phyloP scores from a whole-genome alignment of 208 protist genomes.

The Trypanosoma caninum region DNA sequence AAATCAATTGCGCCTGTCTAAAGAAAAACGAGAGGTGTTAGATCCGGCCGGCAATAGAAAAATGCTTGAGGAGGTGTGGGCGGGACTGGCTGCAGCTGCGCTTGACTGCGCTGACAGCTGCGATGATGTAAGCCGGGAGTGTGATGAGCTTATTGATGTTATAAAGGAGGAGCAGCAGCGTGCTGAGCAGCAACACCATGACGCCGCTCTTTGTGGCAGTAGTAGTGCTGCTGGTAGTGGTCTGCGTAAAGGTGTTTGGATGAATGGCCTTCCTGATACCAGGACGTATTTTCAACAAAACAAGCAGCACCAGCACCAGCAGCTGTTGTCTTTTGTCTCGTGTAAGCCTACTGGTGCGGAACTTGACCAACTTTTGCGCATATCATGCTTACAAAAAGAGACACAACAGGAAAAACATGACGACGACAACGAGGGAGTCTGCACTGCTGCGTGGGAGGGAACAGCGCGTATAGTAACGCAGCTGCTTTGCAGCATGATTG shows the following conservation, averaged over 20 bases:
- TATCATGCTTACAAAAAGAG: not conserved
- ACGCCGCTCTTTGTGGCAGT: not conserved
- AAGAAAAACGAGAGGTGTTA: too few species aligned
- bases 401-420: not conserved
- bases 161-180: constrained; percentile 13
- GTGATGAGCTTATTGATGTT: constrained; percentile 20
- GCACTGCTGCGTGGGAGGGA: not conserved
- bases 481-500: constrained; percentile 5
- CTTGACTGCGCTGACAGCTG: constrained; percentile 12
- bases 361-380: constrained; percentile 6
- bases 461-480: not conserved
- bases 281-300: too few species aligned
- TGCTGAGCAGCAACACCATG: not conserved
- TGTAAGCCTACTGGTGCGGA: constrained; percentile 12
- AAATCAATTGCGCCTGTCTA: not conserved
- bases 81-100: not conserved
- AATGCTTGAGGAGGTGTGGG: not conserved
- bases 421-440: not conserved
- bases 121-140: constrained; percentile 19
- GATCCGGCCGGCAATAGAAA: not conserved
- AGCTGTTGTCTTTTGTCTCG: constrained; percentile 4
- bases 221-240: too few species aligned
- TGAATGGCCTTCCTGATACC: too few species aligned
- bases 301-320: not conserved
- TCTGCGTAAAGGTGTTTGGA: too few species aligned